These are phyloP conservation scores for Linnemannia elongata DNA, from an alignment of 192 early-diverging fungal genomes.

Conservation along the genomic window DNA sequence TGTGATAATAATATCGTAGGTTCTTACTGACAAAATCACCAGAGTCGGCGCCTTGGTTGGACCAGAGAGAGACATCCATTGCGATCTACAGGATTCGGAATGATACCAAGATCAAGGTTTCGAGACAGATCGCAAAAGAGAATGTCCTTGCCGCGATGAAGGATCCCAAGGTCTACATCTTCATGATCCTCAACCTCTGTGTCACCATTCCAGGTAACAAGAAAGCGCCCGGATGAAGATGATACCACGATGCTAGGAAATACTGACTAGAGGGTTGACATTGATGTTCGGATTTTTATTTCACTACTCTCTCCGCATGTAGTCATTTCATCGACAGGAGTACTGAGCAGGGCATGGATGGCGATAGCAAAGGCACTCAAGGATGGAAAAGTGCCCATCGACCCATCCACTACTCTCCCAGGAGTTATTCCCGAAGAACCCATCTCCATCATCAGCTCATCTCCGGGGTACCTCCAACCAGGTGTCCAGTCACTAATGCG, in stretches of 20 bases:
- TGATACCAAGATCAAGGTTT: slow-evolving; percentile 50
- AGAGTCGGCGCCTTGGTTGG: slow-evolving; percentile 38
- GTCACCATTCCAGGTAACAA: slow-evolving; percentile 18
- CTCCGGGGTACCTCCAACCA: slow-evolving; percentile 4
- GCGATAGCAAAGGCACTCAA: slow-evolving; percentile 18
- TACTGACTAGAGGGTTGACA: not conserved
- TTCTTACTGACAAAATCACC: slow-evolving; percentile 41
- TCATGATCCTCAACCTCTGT: slow-evolving; percentile 40
- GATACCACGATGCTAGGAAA: too few relatives aligned
- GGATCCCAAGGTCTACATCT: slow-evolving; percentile 40
- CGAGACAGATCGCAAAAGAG: slow-evolving; percentile 16
- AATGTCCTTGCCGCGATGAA: slow-evolving; percentile 33
- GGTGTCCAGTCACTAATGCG: slow-evolving; percentile 8
- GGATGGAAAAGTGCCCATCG: not conserved
- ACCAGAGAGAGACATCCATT: slow-evolving; percentile 39
- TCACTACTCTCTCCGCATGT: not conserved
- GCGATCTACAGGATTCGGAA: slow-evolving; percentile 48
- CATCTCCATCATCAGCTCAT: not conserved
- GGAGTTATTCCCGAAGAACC: not conserved
- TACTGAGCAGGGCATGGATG: slow-evolving; percentile 38
- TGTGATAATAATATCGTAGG: not conserved
- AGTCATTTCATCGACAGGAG: slow-evolving; percentile 33
- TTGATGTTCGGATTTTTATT: not conserved
- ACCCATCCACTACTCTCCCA: not conserved
- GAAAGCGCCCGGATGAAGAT: not conserved